phyloP scores from a whole-genome alignment of 1,139 yeast genomes.

The Maudiozyma humilis region DNA sequence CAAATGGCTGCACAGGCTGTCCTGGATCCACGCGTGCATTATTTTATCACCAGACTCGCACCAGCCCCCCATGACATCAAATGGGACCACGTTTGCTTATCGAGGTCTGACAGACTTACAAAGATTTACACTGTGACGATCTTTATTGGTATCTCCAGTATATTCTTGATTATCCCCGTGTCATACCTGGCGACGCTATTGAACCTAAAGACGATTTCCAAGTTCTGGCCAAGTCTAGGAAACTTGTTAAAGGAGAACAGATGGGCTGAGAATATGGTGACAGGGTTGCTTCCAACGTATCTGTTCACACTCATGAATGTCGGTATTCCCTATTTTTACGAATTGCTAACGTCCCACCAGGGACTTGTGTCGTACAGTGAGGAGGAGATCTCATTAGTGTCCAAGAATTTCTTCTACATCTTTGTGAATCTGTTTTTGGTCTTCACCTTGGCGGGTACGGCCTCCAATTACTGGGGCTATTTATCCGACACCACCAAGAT shows the following conservation, averaged over 20 bases:
- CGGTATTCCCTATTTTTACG: slow-evolving; percentile 60
- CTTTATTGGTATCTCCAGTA: slow-evolving; percentile 53
- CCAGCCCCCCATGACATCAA: slow-evolving; percentile 77
- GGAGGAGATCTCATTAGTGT: slow-evolving; percentile 63
- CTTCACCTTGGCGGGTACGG: slow-evolving; percentile 74
- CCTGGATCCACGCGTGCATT: slow-evolving; percentile 67
- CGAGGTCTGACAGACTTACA: slow-evolving; percentile 45
- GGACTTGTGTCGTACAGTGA: slow-evolving; percentile 71
- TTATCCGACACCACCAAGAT: slow-evolving; percentile 68
- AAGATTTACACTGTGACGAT: slow-evolving; percentile 56
- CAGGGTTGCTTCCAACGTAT: slow-evolving; percentile 70
- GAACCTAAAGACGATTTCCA: slow-evolving; percentile 60
- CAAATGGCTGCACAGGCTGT: slow-evolving; percentile 84
- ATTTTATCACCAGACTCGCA: slow-evolving; percentile 59
- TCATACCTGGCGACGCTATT: slow-evolving; percentile 66
- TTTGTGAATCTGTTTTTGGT: slow-evolving; percentile 72
- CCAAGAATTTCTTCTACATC: slow-evolving; percentile 69
- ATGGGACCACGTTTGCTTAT: slow-evolving; percentile 64
- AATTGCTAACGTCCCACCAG: slow-evolving; percentile 56
- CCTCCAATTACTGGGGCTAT: slow-evolving; percentile 67
- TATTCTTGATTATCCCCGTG: slow-evolving; percentile 60
- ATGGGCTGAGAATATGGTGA: slow-evolving; percentile 65
- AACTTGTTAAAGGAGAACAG: slow-evolving; percentile 48
- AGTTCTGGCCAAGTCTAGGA: slow-evolving; percentile 68
- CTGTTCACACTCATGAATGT: slow-evolving; percentile 62